phyloP scores from a whole-genome alignment of 306 rosid genomes.

The Prunus salicina region DNA sequence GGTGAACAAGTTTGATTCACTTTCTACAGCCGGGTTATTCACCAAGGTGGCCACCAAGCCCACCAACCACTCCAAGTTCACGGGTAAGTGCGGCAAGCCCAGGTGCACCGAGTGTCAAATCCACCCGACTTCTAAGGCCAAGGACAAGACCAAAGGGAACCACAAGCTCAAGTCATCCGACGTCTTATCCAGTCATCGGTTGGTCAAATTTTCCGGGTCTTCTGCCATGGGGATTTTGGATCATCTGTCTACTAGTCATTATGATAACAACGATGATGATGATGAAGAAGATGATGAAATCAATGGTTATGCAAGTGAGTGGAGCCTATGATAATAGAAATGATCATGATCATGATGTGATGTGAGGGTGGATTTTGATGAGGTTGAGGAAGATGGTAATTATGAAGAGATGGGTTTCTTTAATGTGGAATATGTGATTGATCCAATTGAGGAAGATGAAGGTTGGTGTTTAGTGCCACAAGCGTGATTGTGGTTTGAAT shows the following conservation, averaged over 20 bases:
- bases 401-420: conserved; percentile 23
- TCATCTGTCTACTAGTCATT: conserved; percentile 3
- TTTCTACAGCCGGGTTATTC: conserved; percentile 57
- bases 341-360: background rate
- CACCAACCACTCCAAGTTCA: conserved; percentile 76
- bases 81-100: conserved; percentile 52
- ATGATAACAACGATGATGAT: background rate
- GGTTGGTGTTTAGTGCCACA: conserved; percentile 55
- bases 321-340: background rate
- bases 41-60: conserved; percentile 61
- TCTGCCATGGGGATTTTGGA: conserved; percentile 45
- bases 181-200: conserved; percentile 21
- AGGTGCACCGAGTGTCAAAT: conserved; percentile 45
- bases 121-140: conserved; percentile 55
- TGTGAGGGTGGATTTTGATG: background rate
- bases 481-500: conserved; percentile 11
- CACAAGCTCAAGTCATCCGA: conserved; percentile 34
- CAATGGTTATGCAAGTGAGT: background rate
- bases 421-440: conserved; percentile 27
- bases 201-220: conserved; percentile 21
- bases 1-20: conserved; percentile 34
- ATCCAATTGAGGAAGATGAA: conserved; percentile 45
- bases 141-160: conserved; percentile 54
- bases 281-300: conserved; percentile 4
- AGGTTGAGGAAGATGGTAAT: conserved; percentile 7